These are phyloP conservation scores for Punica granatum DNA, from an alignment of 345 rosid genomes.

Conservation along the genomic window DNA sequence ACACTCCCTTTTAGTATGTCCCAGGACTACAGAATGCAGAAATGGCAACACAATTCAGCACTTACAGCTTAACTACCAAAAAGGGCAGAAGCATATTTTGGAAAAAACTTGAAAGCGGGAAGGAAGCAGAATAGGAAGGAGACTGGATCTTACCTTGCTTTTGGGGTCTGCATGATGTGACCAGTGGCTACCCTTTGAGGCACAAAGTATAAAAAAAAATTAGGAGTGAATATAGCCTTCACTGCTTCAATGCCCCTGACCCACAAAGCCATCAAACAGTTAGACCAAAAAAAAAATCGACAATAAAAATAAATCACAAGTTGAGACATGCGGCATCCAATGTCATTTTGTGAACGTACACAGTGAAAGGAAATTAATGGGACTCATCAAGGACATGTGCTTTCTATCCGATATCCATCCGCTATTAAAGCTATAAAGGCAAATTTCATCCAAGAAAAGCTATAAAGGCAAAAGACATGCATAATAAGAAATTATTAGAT, in stretches of 20 bases:
- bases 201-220: conserved; percentile 9
- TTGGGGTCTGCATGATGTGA: conserved; percentile 81
- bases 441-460: no score
- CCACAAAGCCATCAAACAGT: conserved; percentile 9
- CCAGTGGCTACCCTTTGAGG: conserved; percentile 16
- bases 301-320: neutral
- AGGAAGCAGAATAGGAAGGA: neutral
- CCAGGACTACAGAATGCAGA: conserved; percentile 5
- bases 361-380: conserved; percentile 24
- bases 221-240: conserved; percentile 19
- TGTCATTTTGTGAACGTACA: conserved; percentile 16
- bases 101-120: conserved; percentile 9
- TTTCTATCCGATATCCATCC: conserved; percentile 19
- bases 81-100: conserved; percentile 8
- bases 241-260: conserved; percentile 40
- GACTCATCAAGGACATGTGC: conserved; percentile 25
- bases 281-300: conserved; percentile 32
- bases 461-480: conserved; percentile 23
- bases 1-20: neutral
- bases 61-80: conserved; percentile 4
- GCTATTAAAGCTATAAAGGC: conserved; percentile 13
- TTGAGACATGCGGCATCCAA: conserved; percentile 26
- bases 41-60: conserved; percentile 7
- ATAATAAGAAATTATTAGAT: neutral
- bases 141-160: conserved; percentile 54